Evolutionary conservation across 2,329 filamentous ascomycete genomes (phyloP).

Genomic region (Colletotrichum agaves): DNA sequence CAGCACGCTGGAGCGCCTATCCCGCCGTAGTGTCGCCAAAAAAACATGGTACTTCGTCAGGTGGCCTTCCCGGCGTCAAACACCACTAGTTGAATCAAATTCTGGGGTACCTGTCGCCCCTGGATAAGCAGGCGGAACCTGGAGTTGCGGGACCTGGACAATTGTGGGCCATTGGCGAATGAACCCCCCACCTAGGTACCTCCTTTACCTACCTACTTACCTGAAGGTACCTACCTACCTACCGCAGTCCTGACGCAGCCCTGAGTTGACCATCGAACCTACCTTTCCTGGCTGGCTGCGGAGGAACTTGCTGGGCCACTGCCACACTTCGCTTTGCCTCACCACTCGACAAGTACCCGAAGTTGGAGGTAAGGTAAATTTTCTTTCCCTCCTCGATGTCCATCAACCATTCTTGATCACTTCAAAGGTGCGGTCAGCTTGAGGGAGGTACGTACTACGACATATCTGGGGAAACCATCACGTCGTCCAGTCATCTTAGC

Average conservation of each 20-base stretch:
- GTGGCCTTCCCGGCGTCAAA: not conserved
- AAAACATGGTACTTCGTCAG: not conserved
- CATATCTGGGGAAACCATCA: not conserved
- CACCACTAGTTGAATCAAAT: conserved; percentile 11
- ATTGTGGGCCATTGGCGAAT: conserved; percentile 13
- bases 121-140: not conserved
- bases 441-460: not conserved
- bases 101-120: conserved; percentile 19
- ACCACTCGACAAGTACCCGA: conserved; percentile 3
- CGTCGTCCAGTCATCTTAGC: not conserved
- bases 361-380: not conserved
- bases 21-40: not conserved
- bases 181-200: not conserved
- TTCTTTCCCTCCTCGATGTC: not conserved
- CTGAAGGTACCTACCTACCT: not conserved
- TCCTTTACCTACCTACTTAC: not conserved
- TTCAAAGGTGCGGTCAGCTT: not conserved
- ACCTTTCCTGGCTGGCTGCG: not conserved
- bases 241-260: too few species aligned
- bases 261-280: too few species aligned
- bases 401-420: not conserved
- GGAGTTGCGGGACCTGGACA: conserved; percentile 6
- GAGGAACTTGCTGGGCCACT: not conserved
- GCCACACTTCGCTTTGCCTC: not conserved
- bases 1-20: conserved; percentile 4